These are phyloP conservation scores for Fusarium sp. DNA, from an alignment of 2,329 filamentous ascomycete species.

Conservation along the genomic window DNA sequence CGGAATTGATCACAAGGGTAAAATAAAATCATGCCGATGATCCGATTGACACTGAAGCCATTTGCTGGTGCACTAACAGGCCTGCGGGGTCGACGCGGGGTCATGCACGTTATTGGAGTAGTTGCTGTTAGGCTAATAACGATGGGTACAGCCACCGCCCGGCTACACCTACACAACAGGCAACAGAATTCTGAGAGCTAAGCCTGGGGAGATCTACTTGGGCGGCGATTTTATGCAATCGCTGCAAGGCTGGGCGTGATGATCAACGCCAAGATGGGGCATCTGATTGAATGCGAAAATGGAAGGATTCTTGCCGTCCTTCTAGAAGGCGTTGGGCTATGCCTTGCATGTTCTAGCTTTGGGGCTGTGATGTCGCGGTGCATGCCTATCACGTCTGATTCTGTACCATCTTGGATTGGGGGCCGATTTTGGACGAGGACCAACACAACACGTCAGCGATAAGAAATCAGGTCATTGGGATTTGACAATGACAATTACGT, in stretches of 20 bases:
- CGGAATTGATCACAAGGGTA: slow-evolving; percentile 1
- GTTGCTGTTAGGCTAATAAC: neutral
- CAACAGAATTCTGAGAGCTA: neutral
- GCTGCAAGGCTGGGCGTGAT: neutral
- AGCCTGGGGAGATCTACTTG: neutral
- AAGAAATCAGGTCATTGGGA: neutral
- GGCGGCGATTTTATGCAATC: neutral
- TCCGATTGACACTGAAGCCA: neutral
- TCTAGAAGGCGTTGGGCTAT: neutral
- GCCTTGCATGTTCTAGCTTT: neutral
- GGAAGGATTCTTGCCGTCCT: neutral
- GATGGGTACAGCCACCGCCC: slow-evolving; percentile 3
- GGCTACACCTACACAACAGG: neutral
- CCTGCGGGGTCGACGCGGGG: neutral
- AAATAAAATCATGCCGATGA: slow-evolving; percentile 4
- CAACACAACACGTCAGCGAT: neutral
- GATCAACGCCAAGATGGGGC: neutral
- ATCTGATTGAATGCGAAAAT: neutral
- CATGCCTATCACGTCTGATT: neutral
- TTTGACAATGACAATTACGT: neutral
- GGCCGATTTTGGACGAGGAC: neutral
- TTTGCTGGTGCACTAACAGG: neutral
- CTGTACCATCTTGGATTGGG: neutral
- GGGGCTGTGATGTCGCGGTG: neutral
- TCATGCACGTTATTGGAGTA: neutral